Conservation (phyloP, 768 basidiomycete genomes). For the Amanita subjunquillea region DNA sequence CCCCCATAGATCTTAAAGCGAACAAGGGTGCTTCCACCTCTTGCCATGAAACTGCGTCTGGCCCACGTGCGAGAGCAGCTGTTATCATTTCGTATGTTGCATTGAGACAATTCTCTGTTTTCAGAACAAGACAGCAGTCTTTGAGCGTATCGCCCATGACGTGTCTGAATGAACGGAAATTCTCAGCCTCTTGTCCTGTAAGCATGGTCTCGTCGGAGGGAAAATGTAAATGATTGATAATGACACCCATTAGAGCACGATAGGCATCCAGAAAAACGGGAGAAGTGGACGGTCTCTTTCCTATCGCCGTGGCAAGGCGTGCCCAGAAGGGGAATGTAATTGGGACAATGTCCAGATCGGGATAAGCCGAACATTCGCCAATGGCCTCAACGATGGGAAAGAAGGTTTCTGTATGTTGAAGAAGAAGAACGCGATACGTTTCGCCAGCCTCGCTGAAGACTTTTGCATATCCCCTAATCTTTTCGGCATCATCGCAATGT, state of each 20-base stretch:
- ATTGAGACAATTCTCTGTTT: slow-evolving; percentile 74
- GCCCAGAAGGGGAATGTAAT: slow-evolving; percentile 99
- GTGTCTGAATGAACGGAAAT: slow-evolving; percentile 92
- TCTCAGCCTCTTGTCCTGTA: slow-evolving; percentile 79
- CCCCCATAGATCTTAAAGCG: slow-evolving; percentile 97
- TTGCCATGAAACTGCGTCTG: slow-evolving; percentile 73
- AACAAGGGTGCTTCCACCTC: slow-evolving; percentile 96
- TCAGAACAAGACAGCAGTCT: slow-evolving; percentile 93
- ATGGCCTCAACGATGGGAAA: slow-evolving; percentile 95
- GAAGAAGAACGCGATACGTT: slow-evolving; percentile 80
- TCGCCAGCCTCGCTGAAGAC: slow-evolving; percentile 98
- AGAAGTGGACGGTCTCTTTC: slow-evolving; percentile 61
- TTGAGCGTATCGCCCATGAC: slow-evolving; percentile 99
- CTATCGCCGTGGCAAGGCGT: slow-evolving; percentile 84
- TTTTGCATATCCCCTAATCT: slow-evolving; percentile 80
- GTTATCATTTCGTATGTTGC: slow-evolving; percentile 77
- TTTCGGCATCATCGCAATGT: slow-evolving; percentile 71
- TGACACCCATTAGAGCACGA: slow-evolving; percentile 70
- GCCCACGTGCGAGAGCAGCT: slow-evolving; percentile 51
- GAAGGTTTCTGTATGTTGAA: slow-evolving; percentile 87
- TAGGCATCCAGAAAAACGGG: slow-evolving; percentile 80
- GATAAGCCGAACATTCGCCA: slow-evolving; percentile 84
- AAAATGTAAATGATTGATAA: slow-evolving; percentile 88
- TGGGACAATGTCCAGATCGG: slow-evolving; percentile 90
- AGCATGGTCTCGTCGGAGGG: slow-evolving; percentile 60